Evolutionary conservation across 768 basidiomycete species (phyloP).

Genomic region (Podaxis sp.): DNA sequence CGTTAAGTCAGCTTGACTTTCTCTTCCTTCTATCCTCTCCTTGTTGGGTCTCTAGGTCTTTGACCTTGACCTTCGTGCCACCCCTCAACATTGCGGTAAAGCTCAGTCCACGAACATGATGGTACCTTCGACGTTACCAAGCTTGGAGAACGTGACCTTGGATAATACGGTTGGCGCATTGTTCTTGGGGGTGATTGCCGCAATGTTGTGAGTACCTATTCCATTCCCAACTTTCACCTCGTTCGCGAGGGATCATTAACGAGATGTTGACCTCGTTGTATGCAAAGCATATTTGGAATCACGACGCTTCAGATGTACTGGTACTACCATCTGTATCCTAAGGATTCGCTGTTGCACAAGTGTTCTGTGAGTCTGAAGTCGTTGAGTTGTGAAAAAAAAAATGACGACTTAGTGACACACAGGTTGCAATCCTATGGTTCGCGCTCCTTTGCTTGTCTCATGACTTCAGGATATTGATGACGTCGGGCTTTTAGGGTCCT

Average conservation of each 20-base stretch:
- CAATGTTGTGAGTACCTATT: conserved; percentile 27
- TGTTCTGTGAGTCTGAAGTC: conserved; percentile 21
- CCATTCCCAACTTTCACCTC: neutral
- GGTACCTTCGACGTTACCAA: conserved; percentile 19
- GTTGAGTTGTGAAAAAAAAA: neutral
- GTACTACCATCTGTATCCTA: conserved; percentile 35
- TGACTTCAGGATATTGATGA: neutral
- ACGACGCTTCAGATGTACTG: conserved; percentile 33
- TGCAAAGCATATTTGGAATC: conserved; percentile 32
- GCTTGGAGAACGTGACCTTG: conserved; percentile 26
- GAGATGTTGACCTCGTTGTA: neutral
- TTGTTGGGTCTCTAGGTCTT: neutral
- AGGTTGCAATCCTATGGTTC: conserved; percentile 9
- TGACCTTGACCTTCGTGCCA: neutral
- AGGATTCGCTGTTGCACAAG: conserved; percentile 32
- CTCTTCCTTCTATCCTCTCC: neutral
- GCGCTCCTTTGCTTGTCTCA: neutral
- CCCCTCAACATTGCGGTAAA: neutral
- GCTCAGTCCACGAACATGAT: conserved; percentile 8
- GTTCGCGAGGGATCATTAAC: neutral
- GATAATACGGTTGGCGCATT: conserved; percentile 37
- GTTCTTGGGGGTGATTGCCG: conserved; percentile 29
- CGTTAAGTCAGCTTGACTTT: conserved; percentile 4
- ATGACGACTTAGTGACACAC: neutral
- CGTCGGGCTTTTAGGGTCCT: conserved; percentile 21